Percentiles rank a stretch among this genome's conserved stretches.
Evolutionary conservation across 257 asterid genomes (phyloP).

Genomic region (Cordia subcordata): DNA sequence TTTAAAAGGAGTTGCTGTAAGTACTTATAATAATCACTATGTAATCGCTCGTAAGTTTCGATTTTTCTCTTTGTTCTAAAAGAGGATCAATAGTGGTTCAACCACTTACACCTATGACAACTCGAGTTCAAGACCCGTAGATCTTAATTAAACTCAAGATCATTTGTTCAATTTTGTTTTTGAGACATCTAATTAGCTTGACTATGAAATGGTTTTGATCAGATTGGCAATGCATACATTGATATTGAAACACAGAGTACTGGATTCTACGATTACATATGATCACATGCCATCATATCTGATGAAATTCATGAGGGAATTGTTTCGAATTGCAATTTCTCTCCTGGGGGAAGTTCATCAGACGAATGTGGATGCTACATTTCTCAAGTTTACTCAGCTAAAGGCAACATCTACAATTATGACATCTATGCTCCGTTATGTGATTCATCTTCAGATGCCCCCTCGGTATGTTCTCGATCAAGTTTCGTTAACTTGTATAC

Average conservation of each 20-base stretch:
- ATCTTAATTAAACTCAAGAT: too few relatives aligned
- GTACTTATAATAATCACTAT: background rate
- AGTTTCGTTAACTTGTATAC: too few relatives aligned
- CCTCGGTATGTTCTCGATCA: constrained; percentile 20
- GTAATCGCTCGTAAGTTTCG: background rate
- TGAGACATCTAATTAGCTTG: background rate
- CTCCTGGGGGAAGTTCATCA: constrained; percentile 14
- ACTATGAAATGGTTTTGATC: background rate
- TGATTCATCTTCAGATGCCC: constrained; percentile 21
- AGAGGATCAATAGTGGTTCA: too few relatives aligned
- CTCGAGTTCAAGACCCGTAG: too few relatives aligned
- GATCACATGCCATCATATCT: constrained; percentile 58
- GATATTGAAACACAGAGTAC: constrained; percentile 23
- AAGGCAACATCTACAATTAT: constrained; percentile 20
- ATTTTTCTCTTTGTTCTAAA: too few relatives aligned
- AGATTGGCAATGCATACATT: constrained; percentile 62
- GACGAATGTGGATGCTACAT: constrained; percentile 13
- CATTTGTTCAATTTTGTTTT: too few relatives aligned
- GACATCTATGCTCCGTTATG: constrained; percentile 57
- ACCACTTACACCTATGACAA: too few relatives aligned
- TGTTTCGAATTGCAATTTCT: constrained; percentile 37
- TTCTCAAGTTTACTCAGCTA: constrained; percentile 15
- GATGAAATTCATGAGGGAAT: constrained; percentile 54
- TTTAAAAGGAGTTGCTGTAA: constrained; percentile 20
- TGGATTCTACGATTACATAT: constrained; percentile 42